Evolutionary conservation across 2,329 filamentous ascomycete genomes (phyloP).

Genomic region (Nigrograna mackinnonii): DNA sequence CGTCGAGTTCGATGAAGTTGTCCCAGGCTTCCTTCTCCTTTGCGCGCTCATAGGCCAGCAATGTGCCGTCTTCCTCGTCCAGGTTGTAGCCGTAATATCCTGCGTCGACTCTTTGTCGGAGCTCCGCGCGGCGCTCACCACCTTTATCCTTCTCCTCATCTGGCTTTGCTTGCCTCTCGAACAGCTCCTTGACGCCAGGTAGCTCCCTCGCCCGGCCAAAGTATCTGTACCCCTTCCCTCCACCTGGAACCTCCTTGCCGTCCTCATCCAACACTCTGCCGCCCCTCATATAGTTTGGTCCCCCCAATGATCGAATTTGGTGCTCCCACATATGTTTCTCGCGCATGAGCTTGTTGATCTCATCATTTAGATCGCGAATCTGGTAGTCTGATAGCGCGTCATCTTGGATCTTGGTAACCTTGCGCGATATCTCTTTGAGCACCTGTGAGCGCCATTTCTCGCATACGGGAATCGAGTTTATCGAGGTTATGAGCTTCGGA

Average conservation of each 20-base stretch:
- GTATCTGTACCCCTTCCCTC: slow-evolving; percentile 82
- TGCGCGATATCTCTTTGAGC: slow-evolving; percentile 94
- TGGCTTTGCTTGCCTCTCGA: slow-evolving; percentile 37
- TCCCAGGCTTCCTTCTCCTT: slow-evolving; percentile 84
- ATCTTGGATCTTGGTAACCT: slow-evolving; percentile 96
- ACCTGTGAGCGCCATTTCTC: slow-evolving; percentile 99
- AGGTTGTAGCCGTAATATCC: slow-evolving; percentile 95
- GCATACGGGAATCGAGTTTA: slow-evolving; percentile 81
- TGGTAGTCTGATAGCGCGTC: slow-evolving; percentile 90
- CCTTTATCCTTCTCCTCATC: slow-evolving; percentile 58
- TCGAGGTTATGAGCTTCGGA: slow-evolving; percentile 86
- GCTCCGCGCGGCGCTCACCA: slow-evolving; percentile 68
- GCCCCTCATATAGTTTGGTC: slow-evolving; percentile 92
- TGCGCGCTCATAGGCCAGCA: slow-evolving; percentile 78
- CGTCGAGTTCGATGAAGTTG: slow-evolving; percentile 62
- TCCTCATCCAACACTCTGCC: slow-evolving; percentile 59
- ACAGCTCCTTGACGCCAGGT: slow-evolving; percentile 91
- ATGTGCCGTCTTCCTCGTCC: slow-evolving; percentile 83
- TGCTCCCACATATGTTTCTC: slow-evolving; percentile 99
- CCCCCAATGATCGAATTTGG: slow-evolving; percentile 92
- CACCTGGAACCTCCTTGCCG: slow-evolving; percentile 60
- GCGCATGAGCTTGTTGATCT: slow-evolving; percentile 98
- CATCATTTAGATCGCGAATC: slow-evolving; percentile 96
- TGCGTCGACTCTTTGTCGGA: slow-evolving; percentile 81
- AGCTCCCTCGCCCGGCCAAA: slow-evolving; percentile 89